Base-by-base conservation (phyloP, 768 basidiomycete species). In the Pleurotus citrinopileatus region DNA sequence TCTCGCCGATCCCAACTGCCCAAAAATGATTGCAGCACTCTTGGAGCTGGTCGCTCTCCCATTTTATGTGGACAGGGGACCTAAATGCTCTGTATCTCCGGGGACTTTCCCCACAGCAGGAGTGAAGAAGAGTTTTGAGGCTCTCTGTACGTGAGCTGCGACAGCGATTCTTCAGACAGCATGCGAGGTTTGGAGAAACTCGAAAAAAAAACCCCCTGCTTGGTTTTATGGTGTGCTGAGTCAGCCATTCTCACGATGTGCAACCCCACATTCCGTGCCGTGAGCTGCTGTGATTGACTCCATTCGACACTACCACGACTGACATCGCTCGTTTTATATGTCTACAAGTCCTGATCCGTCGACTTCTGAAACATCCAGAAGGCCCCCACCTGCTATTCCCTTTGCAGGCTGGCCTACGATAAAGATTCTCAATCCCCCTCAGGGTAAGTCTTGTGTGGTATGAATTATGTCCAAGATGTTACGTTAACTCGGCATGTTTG, bases 91-190 rank as follows among this genome's bases (percentile, higher is more conserved):
- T 86, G 85, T 79, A 69, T 80, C 89, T 90, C 89, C 89, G 89
- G 89, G 86, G 89, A 90, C 89, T 90, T 91, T 90, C 87, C 89
- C 89, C 89, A 85, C 89, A 90, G 89, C 86, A 60, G 58, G 73
- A 34, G 32, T 20, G 77, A 58, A 53, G 53, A 57, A 71, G 77
- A 76, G 77, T 73, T 66, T 53, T 52, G 55, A 55, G 60, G 70
- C 78, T 78, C 75, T 74, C 80, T 78, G 89, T 88, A 68, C 75
- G 89, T 79, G 70, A 79, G 82, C 89, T 90, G 89, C 83, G 89
- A 91, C 70, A 71, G 83, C 89, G 87, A 83, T 88, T 82, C 87
- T 89, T 89, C 81, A 69, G 71, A 76, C 86, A 80, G 79, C 83
- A 77, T 63, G 62, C 62, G 65, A 57, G 51, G 28, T 32, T 46